phyloP scores from a whole-genome alignment of 305 asterid species.

The Fraxinus angustifolia region DNA sequence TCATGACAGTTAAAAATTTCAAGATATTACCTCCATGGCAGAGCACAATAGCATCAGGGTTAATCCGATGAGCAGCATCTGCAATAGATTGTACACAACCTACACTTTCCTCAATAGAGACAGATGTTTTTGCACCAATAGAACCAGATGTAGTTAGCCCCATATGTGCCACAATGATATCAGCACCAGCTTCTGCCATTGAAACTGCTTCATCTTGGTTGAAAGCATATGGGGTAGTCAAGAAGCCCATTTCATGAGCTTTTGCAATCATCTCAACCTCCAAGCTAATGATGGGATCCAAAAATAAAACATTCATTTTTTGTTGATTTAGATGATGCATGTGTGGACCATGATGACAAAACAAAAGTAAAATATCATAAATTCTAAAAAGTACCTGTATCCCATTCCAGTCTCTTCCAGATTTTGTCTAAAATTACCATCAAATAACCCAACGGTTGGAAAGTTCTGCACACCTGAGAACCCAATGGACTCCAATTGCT shows the following conservation, averaged over 20 bases:
- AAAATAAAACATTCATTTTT: neutral
- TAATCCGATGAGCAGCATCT: slow-evolving; percentile 76
- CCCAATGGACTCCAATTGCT: slow-evolving; percentile 88
- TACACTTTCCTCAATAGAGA: slow-evolving; percentile 79
- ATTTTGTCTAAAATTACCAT: slow-evolving; percentile 90
- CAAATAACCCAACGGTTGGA: slow-evolving; percentile 94
- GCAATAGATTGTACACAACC: slow-evolving; percentile 83
- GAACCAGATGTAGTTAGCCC: slow-evolving; percentile 96
- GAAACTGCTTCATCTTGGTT: slow-evolving; percentile 73
- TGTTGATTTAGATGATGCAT: slow-evolving; percentile 11
- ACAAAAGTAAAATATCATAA: neutral
- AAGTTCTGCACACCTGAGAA: slow-evolving; percentile 91
- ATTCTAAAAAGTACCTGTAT: slow-evolving; percentile 50
- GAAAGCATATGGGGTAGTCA: slow-evolving; percentile 96
- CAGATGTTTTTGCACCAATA: slow-evolving; percentile 85
- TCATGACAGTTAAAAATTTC: neutral
- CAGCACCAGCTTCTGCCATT: slow-evolving; percentile 96
- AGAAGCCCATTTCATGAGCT: slow-evolving; percentile 87
- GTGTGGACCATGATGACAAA: slow-evolving; percentile 1
- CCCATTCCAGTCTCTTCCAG: slow-evolving; percentile 99
- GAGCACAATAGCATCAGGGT: slow-evolving; percentile 68
- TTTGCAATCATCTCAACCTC: slow-evolving; percentile 93
- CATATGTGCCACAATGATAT: slow-evolving; percentile 94
- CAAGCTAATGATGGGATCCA: slow-evolving; percentile 43
- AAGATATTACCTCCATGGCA: slow-evolving; percentile 85